Evolutionary conservation across 345 rosid genomes (phyloP).

Genomic region (Eucalyptus erythrocorys): DNA sequence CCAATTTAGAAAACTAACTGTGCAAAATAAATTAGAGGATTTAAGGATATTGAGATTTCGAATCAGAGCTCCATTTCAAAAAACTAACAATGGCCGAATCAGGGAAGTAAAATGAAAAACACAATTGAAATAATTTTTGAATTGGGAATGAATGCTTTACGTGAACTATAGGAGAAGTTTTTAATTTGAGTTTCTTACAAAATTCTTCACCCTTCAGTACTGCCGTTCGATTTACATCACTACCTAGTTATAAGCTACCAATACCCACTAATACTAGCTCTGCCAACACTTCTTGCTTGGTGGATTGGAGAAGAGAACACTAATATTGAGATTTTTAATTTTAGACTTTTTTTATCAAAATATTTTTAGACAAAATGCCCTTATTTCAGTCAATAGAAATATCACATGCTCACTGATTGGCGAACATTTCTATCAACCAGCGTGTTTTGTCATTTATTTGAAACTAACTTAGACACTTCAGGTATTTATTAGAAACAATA

Average conservation of each 20-base stretch:
- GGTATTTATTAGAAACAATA: not conserved
- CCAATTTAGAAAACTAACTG: too few relatives aligned
- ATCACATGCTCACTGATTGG: too few relatives aligned
- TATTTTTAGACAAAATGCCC: not conserved
- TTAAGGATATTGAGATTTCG: too few relatives aligned
- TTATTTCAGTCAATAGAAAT: fast-evolving
- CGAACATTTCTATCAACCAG: fast-evolving
- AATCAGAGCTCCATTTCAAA: not conserved
- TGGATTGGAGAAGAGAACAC: not conserved
- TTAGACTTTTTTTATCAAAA: too few relatives aligned
- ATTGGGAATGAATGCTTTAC: too few relatives aligned
- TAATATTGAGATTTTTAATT: too few relatives aligned
- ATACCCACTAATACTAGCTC: fast-evolving
- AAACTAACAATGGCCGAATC: too few relatives aligned
- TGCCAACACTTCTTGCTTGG: not conserved
- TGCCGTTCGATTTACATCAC: fast-evolving
- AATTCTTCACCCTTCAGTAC: too few relatives aligned
- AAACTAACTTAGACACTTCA: not conserved
- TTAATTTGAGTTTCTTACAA: too few relatives aligned
- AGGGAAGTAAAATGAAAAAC: not conserved
- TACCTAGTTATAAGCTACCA: too few relatives aligned
- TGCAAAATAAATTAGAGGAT: not conserved
- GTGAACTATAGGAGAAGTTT: fast-evolving
- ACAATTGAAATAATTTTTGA: not conserved
- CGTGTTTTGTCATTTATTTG: too few relatives aligned